Base-by-base conservation (phyloP, 441 rosid species). In the Adansonia gregorii region DNA sequence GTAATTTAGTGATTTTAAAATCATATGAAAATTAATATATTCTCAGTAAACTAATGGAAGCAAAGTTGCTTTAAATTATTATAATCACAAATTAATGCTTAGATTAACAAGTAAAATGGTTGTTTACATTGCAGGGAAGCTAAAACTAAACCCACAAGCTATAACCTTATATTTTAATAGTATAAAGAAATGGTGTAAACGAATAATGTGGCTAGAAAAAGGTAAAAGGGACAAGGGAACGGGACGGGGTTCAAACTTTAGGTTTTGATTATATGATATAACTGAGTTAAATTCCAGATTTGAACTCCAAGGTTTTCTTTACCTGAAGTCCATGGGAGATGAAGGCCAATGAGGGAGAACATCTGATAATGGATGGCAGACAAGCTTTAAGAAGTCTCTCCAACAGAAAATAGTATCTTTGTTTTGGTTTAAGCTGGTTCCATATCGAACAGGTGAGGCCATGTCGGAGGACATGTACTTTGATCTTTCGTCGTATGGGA, bases 361-460 rank as follows among this genome's bases (percentile, higher is more conserved):
- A 12, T 92, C 88, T 6, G 87, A 54, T 4, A 85, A 75, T 58
- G 98, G 98, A 61, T 89, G 75, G 68, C 91, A 92, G 51, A 52
- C 80, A n/a, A 94, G 86, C 83, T 94, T 94, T 80, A 94, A 81
- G 89, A 94, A 92, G 76, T 94, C 98, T 82, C 95, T 91, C 98
- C 98, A 94, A 72, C 89, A 88, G 54, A 89, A 92, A 55, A 94
- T 92, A 35, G 79, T 78, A 77, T 94, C 98, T 73, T 88, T 88
- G 80, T 6, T 90, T 79, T 94, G 97, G 83, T 92, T 94, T 56
- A 88, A 87, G 85, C 98, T 94, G 0, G 98, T 94, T 46, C 98
- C 98, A 67, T 87, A 94, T 48, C 98, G 86, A 43, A 92, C 98
- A n/a, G 88, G 85, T n/a, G 94, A 78, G 2, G 45, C 54, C 93